These are phyloP conservation scores for Suzukiozyma palmioleophila DNA, from an alignment of 1,139 yeast genomes.

Conservation along the genomic window DNA sequence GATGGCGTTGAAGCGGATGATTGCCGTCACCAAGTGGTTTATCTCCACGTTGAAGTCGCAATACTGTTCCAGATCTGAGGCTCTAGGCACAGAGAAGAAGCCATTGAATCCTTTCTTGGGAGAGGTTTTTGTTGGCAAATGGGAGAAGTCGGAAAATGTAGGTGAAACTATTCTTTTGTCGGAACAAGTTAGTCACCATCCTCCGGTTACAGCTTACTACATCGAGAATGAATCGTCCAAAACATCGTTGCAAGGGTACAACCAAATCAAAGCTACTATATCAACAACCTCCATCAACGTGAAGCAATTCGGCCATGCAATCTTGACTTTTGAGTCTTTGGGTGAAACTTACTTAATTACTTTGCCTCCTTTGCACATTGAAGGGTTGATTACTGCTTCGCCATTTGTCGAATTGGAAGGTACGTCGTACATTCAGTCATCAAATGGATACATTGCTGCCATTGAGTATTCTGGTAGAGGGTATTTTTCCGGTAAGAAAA, in stretches of 20 bases:
- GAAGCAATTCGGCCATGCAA: slow-evolving; percentile 89
- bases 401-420: slow-evolving; percentile 92
- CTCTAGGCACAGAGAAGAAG: slow-evolving; percentile 90
- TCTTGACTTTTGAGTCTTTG: slow-evolving; percentile 55
- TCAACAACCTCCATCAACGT: slow-evolving; percentile 72
- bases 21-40: slow-evolving; percentile 88
- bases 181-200: slow-evolving; percentile 95
- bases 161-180: slow-evolving; percentile 76
- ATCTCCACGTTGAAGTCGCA: slow-evolving; percentile 88
- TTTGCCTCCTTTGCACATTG: slow-evolving; percentile 94
- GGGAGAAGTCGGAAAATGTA: slow-evolving; percentile 47
- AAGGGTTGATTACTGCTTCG: slow-evolving; percentile 83
- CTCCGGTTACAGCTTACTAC: slow-evolving; percentile 89
- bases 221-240: slow-evolving; percentile 68
- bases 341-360: slow-evolving; percentile 75
- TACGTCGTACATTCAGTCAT: slow-evolving; percentile 72
- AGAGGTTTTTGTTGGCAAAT: slow-evolving; percentile 84
- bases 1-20: slow-evolving; percentile 54
- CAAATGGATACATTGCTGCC: slow-evolving; percentile 69
- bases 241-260: slow-evolving; percentile 77
- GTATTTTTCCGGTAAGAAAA: slow-evolving; percentile 93
- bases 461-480: slow-evolving; percentile 91
- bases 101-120: slow-evolving; percentile 94
- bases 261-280: slow-evolving; percentile 81
- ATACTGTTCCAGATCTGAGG: slow-evolving; percentile 87